Base-by-base conservation (phyloP, 768 basidiomycete genomes). In the Lentinula sp. region DNA sequence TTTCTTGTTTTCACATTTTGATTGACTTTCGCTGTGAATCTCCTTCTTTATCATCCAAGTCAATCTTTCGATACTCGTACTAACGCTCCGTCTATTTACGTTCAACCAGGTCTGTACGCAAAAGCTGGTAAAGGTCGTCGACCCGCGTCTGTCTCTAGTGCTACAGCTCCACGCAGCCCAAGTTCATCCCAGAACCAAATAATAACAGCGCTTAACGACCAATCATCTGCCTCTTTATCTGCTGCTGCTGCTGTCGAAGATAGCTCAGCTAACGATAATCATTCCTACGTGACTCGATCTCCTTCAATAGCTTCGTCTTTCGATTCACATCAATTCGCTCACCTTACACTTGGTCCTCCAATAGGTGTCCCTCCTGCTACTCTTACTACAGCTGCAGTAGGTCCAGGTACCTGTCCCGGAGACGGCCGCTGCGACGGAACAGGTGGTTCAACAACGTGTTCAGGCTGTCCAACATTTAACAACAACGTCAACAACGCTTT, bases 391-490 rank as follows among this genome's bases (percentile, higher is more conserved):
- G 7, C 35, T 39, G 32, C n/a, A 13, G 74, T 28, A 43, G 53
- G 34, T 55, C 18, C 75, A 35, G 89, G 90, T 63, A 95, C 95
- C n/a, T 99, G 97, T 74, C 97, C 97, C 3, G 97, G 97, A 61
- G 97, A 98, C 75, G 97, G 97, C 37, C 84, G 92, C 66, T 99
- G 97, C 76, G 93, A 99, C 75, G 97, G 97, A 65, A 95, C 93
- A 11, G 97, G 97, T 67, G 97, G 97, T 57, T 87, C 93, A 65
- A 85, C 85, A 62, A 88, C 92, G 64, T 99, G 97, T 73, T 84
- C 88, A 65, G 97, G 97, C 49, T 99, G 97, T 73, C 97, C 97
- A 11, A 95, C 96, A 35, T 94, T 86, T 76, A 99, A 98, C 79
- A 99, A 99, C 70, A 82, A 81, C 58, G 76, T 85, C 62, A 99